phyloP scores from a whole-genome alignment of 2,329 filamentous ascomycete species.

The Aspergillus sp. region DNA sequence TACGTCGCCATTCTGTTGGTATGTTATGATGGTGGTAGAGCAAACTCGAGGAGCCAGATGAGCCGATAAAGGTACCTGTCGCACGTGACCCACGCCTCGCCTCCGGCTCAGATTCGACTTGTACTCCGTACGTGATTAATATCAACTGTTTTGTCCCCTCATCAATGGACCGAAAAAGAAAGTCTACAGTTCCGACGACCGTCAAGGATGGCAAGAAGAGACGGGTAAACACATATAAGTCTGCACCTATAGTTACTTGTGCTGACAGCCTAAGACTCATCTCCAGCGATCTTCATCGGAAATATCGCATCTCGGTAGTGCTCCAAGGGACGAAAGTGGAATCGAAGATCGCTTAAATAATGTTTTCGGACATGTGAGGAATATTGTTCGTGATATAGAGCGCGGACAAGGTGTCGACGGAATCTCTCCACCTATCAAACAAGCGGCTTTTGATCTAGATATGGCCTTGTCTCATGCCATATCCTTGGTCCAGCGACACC shows the following conservation, averaged over 20 bases:
- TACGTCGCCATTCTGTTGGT: neutral
- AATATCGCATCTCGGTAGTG: neutral
- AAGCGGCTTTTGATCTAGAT: neutral
- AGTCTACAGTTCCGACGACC: constrained; percentile 12
- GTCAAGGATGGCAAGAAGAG: constrained; percentile 10
- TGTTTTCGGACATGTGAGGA: neutral
- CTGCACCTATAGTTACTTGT: neutral
- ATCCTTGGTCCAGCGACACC: neutral
- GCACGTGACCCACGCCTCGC: neutral
- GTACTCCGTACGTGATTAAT: neutral
- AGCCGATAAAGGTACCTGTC: neutral
- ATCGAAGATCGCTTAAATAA: neutral
- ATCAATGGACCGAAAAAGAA: constrained; percentile 29
- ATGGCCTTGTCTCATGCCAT: neutral
- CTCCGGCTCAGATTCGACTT: neutral
- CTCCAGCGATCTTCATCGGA: neutral
- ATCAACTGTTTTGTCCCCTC: neutral
- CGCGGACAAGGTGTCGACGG: neutral
- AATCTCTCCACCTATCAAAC: neutral
- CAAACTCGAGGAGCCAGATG: neutral
- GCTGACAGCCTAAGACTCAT: neutral
- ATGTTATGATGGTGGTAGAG: neutral
- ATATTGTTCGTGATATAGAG: neutral
- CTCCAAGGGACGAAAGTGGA: neutral
- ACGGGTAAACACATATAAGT: constrained; percentile 17